Conservation (phyloP, 2,329 filamentous ascomycete species). For the Ceratocystis cacaofunesta region DNA sequence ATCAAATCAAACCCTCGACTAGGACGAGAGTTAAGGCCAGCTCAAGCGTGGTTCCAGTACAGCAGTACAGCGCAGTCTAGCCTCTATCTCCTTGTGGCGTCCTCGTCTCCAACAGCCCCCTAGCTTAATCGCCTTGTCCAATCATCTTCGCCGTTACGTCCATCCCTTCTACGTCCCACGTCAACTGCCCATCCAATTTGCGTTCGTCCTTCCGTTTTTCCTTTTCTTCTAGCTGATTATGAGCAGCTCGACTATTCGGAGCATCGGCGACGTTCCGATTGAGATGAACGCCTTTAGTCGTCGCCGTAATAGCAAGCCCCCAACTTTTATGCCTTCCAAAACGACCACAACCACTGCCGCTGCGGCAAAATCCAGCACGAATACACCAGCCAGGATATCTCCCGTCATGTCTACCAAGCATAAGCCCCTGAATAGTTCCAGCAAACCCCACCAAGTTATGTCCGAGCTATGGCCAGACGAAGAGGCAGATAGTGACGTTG, state of each 20-base stretch:
- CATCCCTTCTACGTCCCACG: background rate
- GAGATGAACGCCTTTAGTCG: constrained; percentile 17
- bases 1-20: background rate
- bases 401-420: background rate
- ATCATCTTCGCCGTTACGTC: background rate
- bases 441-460: background rate
- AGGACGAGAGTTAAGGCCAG: background rate
- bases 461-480: constrained; percentile 19
- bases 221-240: constrained; percentile 4
- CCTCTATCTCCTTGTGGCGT: background rate
- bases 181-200: background rate
- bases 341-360: background rate
- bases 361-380: background rate
- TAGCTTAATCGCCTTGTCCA: background rate
- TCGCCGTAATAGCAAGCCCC: constrained; percentile 20
- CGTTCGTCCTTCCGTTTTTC: background rate
- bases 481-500: constrained; percentile 31
- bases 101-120: background rate
- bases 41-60: background rate
- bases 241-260: constrained; percentile 7
- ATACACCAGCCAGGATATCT: background rate
- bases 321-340: background rate
- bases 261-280: constrained; percentile 13
- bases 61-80: background rate
- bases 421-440: background rate